Base-by-base conservation (phyloP, 345 rosid genomes). In the Eucalyptus regnans region DNA sequence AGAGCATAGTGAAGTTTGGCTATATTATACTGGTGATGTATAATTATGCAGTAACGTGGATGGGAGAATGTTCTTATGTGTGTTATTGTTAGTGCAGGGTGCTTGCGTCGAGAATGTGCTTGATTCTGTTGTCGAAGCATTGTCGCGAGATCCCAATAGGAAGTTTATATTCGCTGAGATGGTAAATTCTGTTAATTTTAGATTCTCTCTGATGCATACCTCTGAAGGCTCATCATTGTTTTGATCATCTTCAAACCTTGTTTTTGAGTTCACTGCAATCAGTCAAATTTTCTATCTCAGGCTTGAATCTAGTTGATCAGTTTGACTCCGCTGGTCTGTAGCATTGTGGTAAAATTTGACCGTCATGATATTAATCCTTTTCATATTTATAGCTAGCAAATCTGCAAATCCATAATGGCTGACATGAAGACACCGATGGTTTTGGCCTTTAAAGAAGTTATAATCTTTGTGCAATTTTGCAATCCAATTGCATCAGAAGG, bases 61-160 rank as follows among this genome's bases (percentile, higher is more conserved):
- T 86, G 37, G 79, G n/a, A 29, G 23, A 16, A 33, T 84, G 87
- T 52, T 86, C n/a, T 87, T 46, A 31, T 86, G 84, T 14, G 33
- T 51, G 5, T 60, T 86, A 29, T 62, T 89, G 50, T 56, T 90
- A 66, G 58, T 88, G 88, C 87, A 97, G 99, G 92, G 92, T 89
- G 98, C 98, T 90, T 95, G 99, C 87, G 98, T 97, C 86, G 93
- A 96, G 93, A 95, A 97, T 90, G 96, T 94, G 90, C 91, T 96
- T 92, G 98, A 96, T 89, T 97, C 98, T 1, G 95, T 94, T 51
- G 92, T 95, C 87, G 94, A 89, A 87, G 91, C 99, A 4, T 91
- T 97, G 93, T 93, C 68, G n/a, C 93, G 93, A 15, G 95, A 97
- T 92, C 95, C 97, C 14, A 95, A 94, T 90, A 93, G 99, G 93